Conservation (phyloP, 2,329 filamentous ascomycete genomes). For the Fusarium beomiforme region DNA sequence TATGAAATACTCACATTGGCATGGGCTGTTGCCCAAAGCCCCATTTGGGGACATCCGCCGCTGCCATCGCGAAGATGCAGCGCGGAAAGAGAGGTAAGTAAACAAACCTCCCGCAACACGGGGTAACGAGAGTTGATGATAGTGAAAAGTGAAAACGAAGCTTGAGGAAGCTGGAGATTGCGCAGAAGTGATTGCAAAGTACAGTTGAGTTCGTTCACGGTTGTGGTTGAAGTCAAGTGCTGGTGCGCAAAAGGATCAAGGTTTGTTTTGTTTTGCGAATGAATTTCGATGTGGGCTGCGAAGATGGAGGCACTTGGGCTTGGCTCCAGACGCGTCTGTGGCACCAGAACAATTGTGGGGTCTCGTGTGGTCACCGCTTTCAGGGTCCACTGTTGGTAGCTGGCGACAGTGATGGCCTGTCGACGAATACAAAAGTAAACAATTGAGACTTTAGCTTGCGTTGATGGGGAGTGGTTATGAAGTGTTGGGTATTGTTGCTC, state of each 20-base stretch:
- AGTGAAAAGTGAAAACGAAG: conserved; percentile 1
- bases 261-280: conserved; percentile 35
- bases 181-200: not conserved
- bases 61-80: conserved; percentile 42
- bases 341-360: conserved; percentile 3
- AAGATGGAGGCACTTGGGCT: conserved; percentile 7
- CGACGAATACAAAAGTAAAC: not conserved
- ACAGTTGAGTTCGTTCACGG: not conserved
- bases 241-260: conserved; percentile 10
- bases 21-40: conserved; percentile 34
- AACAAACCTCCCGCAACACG: conserved; percentile 37
- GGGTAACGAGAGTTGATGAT: conserved; percentile 26
- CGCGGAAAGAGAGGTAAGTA: conserved; percentile 37
- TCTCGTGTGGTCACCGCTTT: conserved; percentile 4
- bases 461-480: not conserved
- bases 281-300: conserved; percentile 23
- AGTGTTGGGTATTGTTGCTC: not conserved
- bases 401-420: conserved; percentile 4
- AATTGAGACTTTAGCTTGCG: not conserved
- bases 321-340: conserved; percentile 20
- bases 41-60: conserved; percentile 36
- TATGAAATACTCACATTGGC: conserved; percentile 30
- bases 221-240: not conserved
- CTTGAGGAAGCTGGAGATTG: conserved; percentile 21
- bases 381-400: conserved; percentile 8